Percentiles rank a stretch among this genome's conserved stretches.
phyloP scores from a whole-genome alignment of 345 rosid species.

The Populus alba region DNA sequence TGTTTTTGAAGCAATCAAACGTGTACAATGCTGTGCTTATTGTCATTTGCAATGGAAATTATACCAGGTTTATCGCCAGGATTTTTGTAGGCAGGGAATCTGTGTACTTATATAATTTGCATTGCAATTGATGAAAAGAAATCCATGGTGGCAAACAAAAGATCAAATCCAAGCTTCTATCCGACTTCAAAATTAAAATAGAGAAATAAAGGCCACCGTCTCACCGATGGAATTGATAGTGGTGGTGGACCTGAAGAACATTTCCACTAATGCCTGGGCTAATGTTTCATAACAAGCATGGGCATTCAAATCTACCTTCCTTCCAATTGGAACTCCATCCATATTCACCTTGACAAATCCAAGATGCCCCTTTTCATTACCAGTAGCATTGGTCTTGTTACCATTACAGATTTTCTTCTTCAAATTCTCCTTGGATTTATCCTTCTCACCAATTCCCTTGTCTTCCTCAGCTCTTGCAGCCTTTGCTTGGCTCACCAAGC shows the following conservation, averaged over 20 bases:
- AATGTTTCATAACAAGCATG: conserved; percentile 27
- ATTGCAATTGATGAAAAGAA: not conserved
- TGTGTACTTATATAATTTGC: not conserved
- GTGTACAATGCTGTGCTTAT: not conserved
- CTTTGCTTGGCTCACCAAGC: conserved; percentile 28
- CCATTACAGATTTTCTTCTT: conserved; percentile 46
- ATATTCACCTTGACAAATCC: conserved; percentile 62
- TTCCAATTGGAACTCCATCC: conserved; percentile 67
- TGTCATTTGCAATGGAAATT: not conserved
- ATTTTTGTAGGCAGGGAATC: not conserved
- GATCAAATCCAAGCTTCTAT: not conserved
- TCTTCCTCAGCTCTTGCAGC: conserved; percentile 48
- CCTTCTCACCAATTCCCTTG: conserved; percentile 37
- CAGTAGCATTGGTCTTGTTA: conserved; percentile 9
- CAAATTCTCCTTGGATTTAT: conserved; percentile 46
- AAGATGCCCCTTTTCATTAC: conserved; percentile 48
- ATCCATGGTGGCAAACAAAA: not conserved
- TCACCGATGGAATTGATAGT: conserved; percentile 11
- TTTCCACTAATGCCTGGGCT: conserved; percentile 23
- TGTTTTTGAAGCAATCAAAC: not conserved
- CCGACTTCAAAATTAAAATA: not conserved
- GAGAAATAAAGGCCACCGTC: not conserved
- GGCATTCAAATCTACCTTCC: conserved; percentile 56
- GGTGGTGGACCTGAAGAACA: conserved; percentile 24
- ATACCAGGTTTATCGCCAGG: not conserved